Conservation (phyloP, 2,329 filamentous ascomycete species). For the Fusarium hostae region DNA sequence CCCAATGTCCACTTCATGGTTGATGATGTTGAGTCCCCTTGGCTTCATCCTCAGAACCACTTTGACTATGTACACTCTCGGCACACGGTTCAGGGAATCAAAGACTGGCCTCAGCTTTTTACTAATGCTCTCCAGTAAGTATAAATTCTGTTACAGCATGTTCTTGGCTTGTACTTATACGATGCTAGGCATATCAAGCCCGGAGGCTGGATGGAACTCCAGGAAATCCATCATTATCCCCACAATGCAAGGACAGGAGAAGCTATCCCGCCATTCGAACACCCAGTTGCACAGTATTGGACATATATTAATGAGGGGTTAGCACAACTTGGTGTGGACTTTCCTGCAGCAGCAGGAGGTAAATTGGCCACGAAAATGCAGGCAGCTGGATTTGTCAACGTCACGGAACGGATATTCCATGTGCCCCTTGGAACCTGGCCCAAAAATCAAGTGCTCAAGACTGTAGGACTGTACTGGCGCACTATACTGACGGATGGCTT, state of each 20-base stretch:
- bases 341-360: constrained; percentile 56
- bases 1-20: constrained; percentile 67
- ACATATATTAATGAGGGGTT: constrained; percentile 57
- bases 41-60: constrained; percentile 63
- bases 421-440: constrained; percentile 67
- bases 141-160: neutral
- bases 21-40: constrained; percentile 67
- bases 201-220: constrained; percentile 66
- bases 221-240: constrained; percentile 64
- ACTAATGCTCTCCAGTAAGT: constrained; percentile 43
- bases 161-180: neutral
- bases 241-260: constrained; percentile 55
- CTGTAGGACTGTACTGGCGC: constrained; percentile 63
- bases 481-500: constrained; percentile 62
- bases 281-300: constrained; percentile 61
- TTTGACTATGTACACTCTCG: constrained; percentile 72
- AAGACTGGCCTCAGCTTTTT: constrained; percentile 64
- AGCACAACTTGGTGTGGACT: constrained; percentile 57
- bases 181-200: constrained; percentile 60
- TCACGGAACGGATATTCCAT: constrained; percentile 61
- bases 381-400: constrained; percentile 63
- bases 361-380: constrained; percentile 58
- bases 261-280: constrained; percentile 50
- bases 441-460: constrained; percentile 61
- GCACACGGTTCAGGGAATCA: constrained; percentile 65